Conservation (phyloP, 441 rosid species). For the Raphanus hybrid region DNA sequence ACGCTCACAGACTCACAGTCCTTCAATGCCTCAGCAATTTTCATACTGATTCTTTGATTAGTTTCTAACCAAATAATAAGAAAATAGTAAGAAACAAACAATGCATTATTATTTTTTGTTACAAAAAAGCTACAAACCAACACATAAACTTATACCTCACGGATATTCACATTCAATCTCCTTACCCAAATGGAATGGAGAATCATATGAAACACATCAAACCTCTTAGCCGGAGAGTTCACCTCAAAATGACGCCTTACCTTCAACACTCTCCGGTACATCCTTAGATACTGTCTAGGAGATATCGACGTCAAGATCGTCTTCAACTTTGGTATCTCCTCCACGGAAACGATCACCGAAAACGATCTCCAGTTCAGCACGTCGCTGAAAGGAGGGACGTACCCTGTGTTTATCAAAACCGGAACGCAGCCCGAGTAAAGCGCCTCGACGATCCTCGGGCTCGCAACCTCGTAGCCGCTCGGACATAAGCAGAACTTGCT, state of each 20-base stretch:
- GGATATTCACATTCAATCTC: constrained; percentile 69
- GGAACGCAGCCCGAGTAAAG: constrained; percentile 85
- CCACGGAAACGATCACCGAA: constrained; percentile 66
- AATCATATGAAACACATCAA: constrained; percentile 92
- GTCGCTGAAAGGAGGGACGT: constrained; percentile 85
- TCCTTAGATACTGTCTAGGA: constrained; percentile 73
- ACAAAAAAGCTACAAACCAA: background rate
- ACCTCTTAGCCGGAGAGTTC: constrained; percentile 76
- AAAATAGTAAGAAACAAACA: background rate
- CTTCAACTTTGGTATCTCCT: constrained; percentile 77
- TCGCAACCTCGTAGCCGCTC: constrained; percentile 93
- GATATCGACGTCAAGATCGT: constrained; percentile 63
- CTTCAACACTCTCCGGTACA: constrained; percentile 74
- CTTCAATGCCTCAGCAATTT: background rate
- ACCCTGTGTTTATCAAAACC: constrained; percentile 75
- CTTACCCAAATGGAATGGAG: constrained; percentile 93
- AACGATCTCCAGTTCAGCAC: constrained; percentile 84
- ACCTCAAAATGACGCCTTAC: constrained; percentile 80
- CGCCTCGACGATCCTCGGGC: constrained; percentile 88
- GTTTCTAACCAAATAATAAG: background rate
- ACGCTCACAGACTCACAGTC: background rate
- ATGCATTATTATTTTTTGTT: background rate
- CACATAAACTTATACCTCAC: background rate
- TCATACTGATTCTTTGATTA: background rate
- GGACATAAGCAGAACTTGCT: constrained; percentile 90